Conservation (phyloP, 129 eudicot genomes). For the carrot (Daucus carota) region DNA sequence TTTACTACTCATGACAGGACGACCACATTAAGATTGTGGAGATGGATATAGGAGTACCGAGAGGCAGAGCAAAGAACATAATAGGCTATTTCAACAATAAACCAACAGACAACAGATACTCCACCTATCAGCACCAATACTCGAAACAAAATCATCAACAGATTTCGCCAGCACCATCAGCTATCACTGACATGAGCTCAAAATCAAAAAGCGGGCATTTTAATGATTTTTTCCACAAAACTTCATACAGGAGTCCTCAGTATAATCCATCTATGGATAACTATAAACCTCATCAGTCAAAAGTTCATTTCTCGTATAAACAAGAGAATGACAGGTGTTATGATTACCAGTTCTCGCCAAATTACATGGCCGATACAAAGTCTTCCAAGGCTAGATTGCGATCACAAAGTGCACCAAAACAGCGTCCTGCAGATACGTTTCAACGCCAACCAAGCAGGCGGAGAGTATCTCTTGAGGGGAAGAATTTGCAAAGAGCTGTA, state of each 20-base stretch:
- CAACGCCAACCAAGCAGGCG: slow-evolving; percentile 49
- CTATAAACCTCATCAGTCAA: slow-evolving; percentile 43
- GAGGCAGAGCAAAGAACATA: slow-evolving; percentile 45
- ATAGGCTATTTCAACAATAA: slow-evolving; percentile 52
- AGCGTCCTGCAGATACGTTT: slow-evolving; percentile 42
- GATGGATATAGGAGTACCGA: slow-evolving; percentile 56
- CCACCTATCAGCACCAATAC: slow-evolving; percentile 15
- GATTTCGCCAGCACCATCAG: slow-evolving; percentile 62
- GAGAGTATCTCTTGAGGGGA: slow-evolving; percentile 67
- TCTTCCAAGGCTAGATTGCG: slow-evolving; percentile 81
- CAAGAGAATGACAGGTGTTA: slow-evolving; percentile 45
- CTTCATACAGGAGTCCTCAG: slow-evolving; percentile 51
- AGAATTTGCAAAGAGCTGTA: slow-evolving; percentile 67
- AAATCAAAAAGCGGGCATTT: slow-evolving; percentile 46
- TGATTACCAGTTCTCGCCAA: slow-evolving; percentile 49
- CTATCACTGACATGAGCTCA: slow-evolving; percentile 50
- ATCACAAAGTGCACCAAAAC: slow-evolving; percentile 91
- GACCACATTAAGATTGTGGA: slow-evolving; percentile 73
- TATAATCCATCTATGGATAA: slow-evolving; percentile 25
- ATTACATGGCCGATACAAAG: slow-evolving; percentile 83
- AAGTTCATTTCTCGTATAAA: slow-evolving; percentile 30
- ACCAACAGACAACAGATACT: slow-evolving; percentile 21
- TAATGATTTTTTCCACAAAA: slow-evolving; percentile 43
- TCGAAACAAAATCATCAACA: slow-evolving; percentile 32
- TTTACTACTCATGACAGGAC: slow-evolving; percentile 13